Evolutionary conservation across 2,329 filamentous ascomycete genomes (phyloP), one percentile per base, ranked within the genome.

Genomic region (Trichoderma sp.): DNA sequence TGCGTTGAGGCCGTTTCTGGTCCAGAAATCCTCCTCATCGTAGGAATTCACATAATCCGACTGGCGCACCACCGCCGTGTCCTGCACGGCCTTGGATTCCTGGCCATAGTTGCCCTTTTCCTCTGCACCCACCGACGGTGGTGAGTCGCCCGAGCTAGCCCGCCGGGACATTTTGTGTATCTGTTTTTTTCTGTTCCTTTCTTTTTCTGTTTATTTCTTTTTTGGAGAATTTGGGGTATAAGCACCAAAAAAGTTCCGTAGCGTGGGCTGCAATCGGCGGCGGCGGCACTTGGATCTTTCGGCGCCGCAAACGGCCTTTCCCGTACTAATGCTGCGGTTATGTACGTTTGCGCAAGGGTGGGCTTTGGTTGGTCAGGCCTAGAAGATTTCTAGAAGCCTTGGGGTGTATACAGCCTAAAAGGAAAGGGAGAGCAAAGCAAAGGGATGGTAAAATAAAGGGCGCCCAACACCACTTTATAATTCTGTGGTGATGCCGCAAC

Each of bases 1-100:
- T n/a, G 74, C 59, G 63, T 76, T 80, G 30, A 81, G 73, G 58
- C 79, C 79, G 55, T 76, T 77, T 55, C 79, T 76, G 61, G 78
- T 80, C 76, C 73, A 74, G 69, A 76, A 78, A 66, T 77, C 73
- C 61, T 77, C 76, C 18, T 79, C 74, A 28, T 72, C 66, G 32
- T 72, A 74, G 10, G 69, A 71, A 26, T 72, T 67, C 13, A 59
- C 59, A 21, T 70, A 70, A 7, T 52, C 70, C 13, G 68, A 60
- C 11, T 59, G 43, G 2, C 26, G 30, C 32, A 59, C 66, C 55
- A 60, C 58, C 1, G 26, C 51, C 16, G 58, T 46, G n/a, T 58
- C 60, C 18, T 43, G 37, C 32, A 59, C 52, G 18, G n/a, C 37
- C 34, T 13, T 24, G 8, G 39, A 28, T 24, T 56, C 28, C 18